These are phyloP conservation scores for Boletus subcaerulescens DNA, from an alignment of 768 basidiomycete genomes.

Conservation along the genomic window DNA sequence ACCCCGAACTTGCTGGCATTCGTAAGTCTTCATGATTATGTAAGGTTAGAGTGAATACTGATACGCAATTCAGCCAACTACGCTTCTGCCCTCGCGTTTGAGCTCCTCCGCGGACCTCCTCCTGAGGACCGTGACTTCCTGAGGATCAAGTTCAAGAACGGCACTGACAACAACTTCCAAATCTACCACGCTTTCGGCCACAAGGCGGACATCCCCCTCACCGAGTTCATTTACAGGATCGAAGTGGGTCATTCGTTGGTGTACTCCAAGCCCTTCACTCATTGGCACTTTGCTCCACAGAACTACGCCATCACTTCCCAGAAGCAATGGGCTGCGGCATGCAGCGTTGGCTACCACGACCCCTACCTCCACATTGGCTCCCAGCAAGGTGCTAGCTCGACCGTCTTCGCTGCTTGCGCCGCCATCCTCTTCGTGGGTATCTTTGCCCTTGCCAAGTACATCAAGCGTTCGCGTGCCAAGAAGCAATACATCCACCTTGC, in stretches of 20 bases:
- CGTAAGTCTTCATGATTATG: slow-evolving; percentile 45
- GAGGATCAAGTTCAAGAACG: slow-evolving; percentile 85
- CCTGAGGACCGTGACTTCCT: slow-evolving; percentile 79
- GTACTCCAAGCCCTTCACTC: neutral
- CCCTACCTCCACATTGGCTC: slow-evolving; percentile 32
- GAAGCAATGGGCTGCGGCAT: slow-evolving; percentile 43
- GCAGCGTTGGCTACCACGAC: slow-evolving; percentile 33
- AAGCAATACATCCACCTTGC: slow-evolving; percentile 35
- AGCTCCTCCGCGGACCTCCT: slow-evolving; percentile 71
- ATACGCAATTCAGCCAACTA: slow-evolving; percentile 54
- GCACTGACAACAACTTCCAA: slow-evolving; percentile 61
- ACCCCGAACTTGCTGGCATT: slow-evolving; percentile 60
- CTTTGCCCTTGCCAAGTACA: slow-evolving; percentile 33
- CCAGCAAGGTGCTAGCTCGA: slow-evolving; percentile 30
- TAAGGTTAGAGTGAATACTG: slow-evolving; percentile 8
- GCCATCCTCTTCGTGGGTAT: slow-evolving; percentile 35
- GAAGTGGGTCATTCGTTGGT: slow-evolving; percentile 48
- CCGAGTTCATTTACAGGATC: slow-evolving; percentile 80
- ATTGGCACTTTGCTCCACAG: slow-evolving; percentile 22
- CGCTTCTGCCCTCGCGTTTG: slow-evolving; percentile 71
- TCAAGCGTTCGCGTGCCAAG: slow-evolving; percentile 34
- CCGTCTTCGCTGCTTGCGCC: slow-evolving; percentile 34
- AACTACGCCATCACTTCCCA: slow-evolving; percentile 45
- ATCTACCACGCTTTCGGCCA: slow-evolving; percentile 74
- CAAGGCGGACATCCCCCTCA: slow-evolving; percentile 72